Conservation (phyloP, 2,329 filamentous ascomycete species). For the Penicillium sp. region DNA sequence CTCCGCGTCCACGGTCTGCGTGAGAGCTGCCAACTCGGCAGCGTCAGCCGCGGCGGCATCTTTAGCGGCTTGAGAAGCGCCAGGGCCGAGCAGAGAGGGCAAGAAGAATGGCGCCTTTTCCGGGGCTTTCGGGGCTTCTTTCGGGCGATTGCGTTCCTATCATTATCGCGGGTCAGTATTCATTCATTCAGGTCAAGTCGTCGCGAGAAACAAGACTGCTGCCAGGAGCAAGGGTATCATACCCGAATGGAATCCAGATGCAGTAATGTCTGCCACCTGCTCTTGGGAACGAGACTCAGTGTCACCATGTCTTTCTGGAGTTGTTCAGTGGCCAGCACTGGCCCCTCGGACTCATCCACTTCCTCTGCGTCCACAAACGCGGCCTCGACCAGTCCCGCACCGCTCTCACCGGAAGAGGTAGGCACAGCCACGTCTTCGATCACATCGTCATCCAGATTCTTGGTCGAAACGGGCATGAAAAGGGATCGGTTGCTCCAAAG, state of each 20-base stretch:
- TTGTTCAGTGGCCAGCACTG: constrained; percentile 62
- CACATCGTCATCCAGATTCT: constrained; percentile 73
- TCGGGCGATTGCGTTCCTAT: constrained; percentile 85
- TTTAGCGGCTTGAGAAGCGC: constrained; percentile 15
- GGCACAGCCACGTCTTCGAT: constrained; percentile 62
- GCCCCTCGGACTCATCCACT: constrained; percentile 45
- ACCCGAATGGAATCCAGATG: constrained; percentile 80
- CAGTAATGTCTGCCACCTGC: constrained; percentile 87
- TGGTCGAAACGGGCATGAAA: constrained; percentile 81
- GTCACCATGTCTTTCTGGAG: constrained; percentile 78
- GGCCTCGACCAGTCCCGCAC: constrained; percentile 66
- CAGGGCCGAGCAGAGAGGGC: constrained; percentile 42
- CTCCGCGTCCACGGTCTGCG: constrained; percentile 40
- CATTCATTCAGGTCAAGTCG: too few relatives aligned
- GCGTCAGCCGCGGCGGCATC: constrained; percentile 25
- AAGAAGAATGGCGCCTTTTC: constrained; percentile 96
- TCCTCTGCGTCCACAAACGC: constrained; percentile 58
- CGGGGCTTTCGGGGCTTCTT: constrained; percentile 80
- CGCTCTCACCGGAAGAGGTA: constrained; percentile 76
- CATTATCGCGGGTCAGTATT: constrained; percentile 10
- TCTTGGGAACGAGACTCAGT: constrained; percentile 80
- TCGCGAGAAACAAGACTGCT: too few relatives aligned
- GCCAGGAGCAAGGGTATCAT: not conserved
- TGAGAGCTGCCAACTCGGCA: constrained; percentile 23
- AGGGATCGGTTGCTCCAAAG: constrained; percentile 93